phyloP scores from a whole-genome alignment of 306 rosid genomes.

The Acacia confusa region DNA sequence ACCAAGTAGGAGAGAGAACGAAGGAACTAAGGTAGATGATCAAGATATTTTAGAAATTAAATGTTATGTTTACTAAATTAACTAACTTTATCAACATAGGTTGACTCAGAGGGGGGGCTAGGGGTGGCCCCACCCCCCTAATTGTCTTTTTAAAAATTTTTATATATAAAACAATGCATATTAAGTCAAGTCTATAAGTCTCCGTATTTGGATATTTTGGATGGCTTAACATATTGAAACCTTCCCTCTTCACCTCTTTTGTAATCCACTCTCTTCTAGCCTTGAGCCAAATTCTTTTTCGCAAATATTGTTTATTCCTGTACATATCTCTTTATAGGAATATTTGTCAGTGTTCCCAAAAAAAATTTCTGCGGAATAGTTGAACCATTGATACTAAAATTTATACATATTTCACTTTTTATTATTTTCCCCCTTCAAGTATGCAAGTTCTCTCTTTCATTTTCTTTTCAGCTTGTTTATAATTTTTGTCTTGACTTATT shows the following conservation, averaged over 20 bases:
- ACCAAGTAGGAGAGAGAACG: too few relatives aligned
- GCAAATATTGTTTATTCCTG: background rate
- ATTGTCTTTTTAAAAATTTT: too few relatives aligned
- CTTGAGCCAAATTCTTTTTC: background rate
- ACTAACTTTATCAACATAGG: too few relatives aligned
- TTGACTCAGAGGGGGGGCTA: too few relatives aligned
- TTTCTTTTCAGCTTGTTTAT: too few relatives aligned
- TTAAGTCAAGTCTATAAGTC: slow-evolving; percentile 2
- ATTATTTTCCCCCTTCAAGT: background rate
- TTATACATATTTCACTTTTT: background rate
- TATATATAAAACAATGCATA: too few relatives aligned
- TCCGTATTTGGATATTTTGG: slow-evolving; percentile 57
- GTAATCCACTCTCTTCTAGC: too few relatives aligned
- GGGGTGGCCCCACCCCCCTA: too few relatives aligned
- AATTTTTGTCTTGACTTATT: too few relatives aligned
- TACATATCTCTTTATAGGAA: slow-evolving; percentile 21
- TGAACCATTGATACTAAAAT: background rate
- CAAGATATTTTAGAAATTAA: too few relatives aligned
- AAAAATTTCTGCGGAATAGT: slow-evolving; percentile 3
- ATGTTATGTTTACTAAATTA: too few relatives aligned
- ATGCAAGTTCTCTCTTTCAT: background rate
- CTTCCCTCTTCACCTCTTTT: background rate
- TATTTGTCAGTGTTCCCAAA: background rate
- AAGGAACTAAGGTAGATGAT: too few relatives aligned
- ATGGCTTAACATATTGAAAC: slow-evolving; percentile 47